Conservation (phyloP, 345 rosid genomes). For the Combretum micranthum region DNA sequence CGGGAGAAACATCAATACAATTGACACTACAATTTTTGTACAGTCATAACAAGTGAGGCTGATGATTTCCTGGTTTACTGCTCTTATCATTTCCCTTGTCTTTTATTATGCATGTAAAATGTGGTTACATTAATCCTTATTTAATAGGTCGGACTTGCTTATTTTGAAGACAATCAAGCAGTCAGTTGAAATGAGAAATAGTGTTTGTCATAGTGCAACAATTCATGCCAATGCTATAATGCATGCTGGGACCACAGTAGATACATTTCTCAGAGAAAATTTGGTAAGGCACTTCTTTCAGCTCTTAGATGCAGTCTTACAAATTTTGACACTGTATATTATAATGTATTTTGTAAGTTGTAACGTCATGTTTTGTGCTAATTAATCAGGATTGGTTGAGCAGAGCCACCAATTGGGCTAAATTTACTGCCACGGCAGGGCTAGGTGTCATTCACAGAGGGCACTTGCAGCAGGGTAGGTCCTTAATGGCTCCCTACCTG, state of each 20-base stretch:
- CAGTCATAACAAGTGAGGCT: conserved; percentile 84
- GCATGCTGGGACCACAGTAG: conserved; percentile 99
- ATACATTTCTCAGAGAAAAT: conserved; percentile 96
- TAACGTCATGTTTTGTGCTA: too few species aligned
- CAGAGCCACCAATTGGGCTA: conserved; percentile 99
- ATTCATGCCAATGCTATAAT: conserved; percentile 96
- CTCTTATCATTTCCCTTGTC: neutral
- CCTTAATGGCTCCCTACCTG: conserved; percentile 95
- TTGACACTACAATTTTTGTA: conserved; percentile 87
- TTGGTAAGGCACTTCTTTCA: conserved; percentile 34
- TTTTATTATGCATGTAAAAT: neutral
- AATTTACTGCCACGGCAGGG: conserved; percentile 98
- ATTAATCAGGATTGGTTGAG: conserved; percentile 89
- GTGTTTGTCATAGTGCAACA: conserved; percentile 99
- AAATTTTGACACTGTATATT: too few species aligned
- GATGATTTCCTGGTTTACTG: neutral
- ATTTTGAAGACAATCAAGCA: conserved; percentile 94
- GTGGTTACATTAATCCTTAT: conserved; percentile 11
- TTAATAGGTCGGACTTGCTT: conserved; percentile 82
- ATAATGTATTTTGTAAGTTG: too few species aligned
- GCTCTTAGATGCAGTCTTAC: neutral
- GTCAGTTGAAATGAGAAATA: conserved; percentile 97
- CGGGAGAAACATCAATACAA: conserved; percentile 93
- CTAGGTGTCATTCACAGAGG: conserved; percentile 99
- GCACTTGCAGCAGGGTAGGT: conserved; percentile 93